phyloP scores from a whole-genome alignment of 306 rosid genomes.

The Morella rubra region DNA sequence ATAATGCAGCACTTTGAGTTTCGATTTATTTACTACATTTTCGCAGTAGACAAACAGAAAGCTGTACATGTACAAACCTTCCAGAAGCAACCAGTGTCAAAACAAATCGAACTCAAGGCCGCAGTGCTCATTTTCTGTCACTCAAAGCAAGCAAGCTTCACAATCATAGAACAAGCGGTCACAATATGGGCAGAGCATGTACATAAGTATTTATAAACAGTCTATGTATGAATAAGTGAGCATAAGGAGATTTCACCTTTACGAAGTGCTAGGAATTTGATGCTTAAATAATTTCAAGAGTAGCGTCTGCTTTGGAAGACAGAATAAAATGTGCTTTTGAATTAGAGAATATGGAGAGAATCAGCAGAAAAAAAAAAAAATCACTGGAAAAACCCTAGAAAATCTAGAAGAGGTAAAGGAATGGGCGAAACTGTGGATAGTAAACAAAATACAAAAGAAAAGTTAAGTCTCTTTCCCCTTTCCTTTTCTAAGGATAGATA shows the following conservation, averaged over 20 bases:
- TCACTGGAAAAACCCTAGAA: not conserved
- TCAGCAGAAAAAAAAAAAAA: not conserved
- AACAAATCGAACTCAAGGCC: slow-evolving; percentile 33
- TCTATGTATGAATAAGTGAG: not conserved
- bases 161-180: slow-evolving; percentile 14
- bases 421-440: not conserved
- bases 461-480: too few relatives aligned
- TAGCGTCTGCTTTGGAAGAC: not conserved
- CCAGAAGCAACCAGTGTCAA: slow-evolving; percentile 35
- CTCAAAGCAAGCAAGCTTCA: not conserved
- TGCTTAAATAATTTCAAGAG: not conserved
- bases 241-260: slow-evolving; percentile 1
- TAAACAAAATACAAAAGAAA: too few relatives aligned
- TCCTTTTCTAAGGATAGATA: too few relatives aligned
- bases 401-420: not conserved
- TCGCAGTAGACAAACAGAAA: slow-evolving; percentile 8
- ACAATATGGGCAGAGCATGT: not conserved
- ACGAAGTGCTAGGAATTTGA: not conserved
- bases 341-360: not conserved
- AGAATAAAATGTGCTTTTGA: slow-evolving; percentile 1
- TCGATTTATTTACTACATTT: not conserved
- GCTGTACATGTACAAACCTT: slow-evolving; percentile 32
- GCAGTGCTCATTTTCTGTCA: slow-evolving; percentile 43
- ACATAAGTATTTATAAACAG: not conserved
- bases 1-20: not conserved